phyloP scores from a whole-genome alignment of 2,329 filamentous ascomycete species.

The Fusarium chlamydosporum region DNA sequence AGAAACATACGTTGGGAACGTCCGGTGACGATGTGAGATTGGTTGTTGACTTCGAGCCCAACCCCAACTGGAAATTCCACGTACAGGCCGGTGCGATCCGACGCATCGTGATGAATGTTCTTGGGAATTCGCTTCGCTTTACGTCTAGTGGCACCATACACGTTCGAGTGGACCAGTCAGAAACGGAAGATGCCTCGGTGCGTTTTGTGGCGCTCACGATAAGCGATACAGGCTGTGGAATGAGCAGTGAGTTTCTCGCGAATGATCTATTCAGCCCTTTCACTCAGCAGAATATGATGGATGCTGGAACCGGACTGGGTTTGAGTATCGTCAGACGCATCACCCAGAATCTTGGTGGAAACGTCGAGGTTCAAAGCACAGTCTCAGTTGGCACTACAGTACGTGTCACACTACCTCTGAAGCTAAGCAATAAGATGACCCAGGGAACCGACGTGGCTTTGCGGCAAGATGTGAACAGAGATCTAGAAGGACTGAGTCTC shows the following conservation, averaged over 20 bases:
- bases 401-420: neutral
- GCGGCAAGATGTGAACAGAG: neutral
- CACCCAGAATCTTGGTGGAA: neutral
- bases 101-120: neutral
- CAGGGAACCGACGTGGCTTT: accelerated
- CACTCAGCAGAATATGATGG: constrained; percentile 6
- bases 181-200: neutral
- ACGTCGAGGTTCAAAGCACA: neutral
- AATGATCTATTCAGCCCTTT: constrained; percentile 5
- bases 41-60: neutral
- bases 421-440: neutral
- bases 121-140: neutral
- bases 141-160: neutral
- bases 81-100: neutral
- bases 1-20: neutral
- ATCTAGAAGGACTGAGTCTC: accelerated
- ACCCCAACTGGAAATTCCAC: neutral
- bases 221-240: constrained; percentile 7
- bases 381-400: neutral
- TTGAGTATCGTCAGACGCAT: constrained; percentile 3
- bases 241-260: neutral
- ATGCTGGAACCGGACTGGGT: neutral
- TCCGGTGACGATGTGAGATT: neutral
- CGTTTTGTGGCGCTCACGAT: neutral
- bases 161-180: neutral